Conservation (phyloP, 345 rosid species). For the Eutrema japonicum region DNA sequence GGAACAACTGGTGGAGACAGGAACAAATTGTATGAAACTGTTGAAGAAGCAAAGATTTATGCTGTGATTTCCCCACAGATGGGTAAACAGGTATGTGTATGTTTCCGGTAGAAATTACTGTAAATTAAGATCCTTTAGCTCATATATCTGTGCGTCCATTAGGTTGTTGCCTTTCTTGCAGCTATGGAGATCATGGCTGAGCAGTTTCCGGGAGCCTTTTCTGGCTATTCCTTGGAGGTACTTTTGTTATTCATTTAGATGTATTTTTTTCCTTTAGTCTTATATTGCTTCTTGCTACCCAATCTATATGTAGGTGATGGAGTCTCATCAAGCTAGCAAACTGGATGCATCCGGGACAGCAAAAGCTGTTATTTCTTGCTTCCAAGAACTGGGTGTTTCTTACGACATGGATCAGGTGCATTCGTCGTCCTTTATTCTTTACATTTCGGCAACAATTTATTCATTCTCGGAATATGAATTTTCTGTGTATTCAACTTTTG, state of each 20-base stretch:
- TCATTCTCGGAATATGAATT: background rate
- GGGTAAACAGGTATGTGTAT: slow-evolving; percentile 82
- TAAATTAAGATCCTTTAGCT: slow-evolving; percentile 23
- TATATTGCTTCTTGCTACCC: slow-evolving; percentile 5
- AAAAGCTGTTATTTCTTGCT: slow-evolving; percentile 93
- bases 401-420: slow-evolving; percentile 76
- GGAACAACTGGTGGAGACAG: slow-evolving; percentile 99
- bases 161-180: slow-evolving; percentile 98
- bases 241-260: background rate
- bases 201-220: slow-evolving; percentile 94
- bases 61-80: slow-evolving; percentile 98
- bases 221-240: slow-evolving; percentile 88
- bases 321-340: slow-evolving; percentile 93
- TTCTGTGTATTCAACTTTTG: slow-evolving; percentile 14
- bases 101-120: background rate
- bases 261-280: background rate
- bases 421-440: slow-evolving; percentile 10
- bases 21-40: slow-evolving; percentile 63
- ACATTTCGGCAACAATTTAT: background rate
- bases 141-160: slow-evolving; percentile 37
- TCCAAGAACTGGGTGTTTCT: slow-evolving; percentile 85
- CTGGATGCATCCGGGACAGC: slow-evolving; percentile 95
- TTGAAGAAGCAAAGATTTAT: slow-evolving; percentile 66
- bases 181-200: slow-evolving; percentile 98
- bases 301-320: slow-evolving; percentile 70